These are phyloP conservation scores for Talaromyces amestolkiae DNA, from an alignment of 2,329 filamentous ascomycete species.

Conservation along the genomic window DNA sequence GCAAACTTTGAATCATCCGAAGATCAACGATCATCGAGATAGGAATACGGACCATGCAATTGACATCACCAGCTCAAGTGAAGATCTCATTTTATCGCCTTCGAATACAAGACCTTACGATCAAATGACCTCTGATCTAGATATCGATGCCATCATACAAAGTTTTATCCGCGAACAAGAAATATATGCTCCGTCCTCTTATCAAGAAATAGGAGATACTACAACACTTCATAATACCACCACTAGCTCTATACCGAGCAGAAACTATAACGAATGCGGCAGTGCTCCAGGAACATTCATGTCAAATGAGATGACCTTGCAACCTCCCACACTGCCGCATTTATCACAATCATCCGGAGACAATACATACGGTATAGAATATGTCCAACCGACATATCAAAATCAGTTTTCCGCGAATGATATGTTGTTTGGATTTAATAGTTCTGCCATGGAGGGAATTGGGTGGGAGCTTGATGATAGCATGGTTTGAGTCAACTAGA, in stretches of 20 bases:
- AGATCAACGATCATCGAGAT: neutral
- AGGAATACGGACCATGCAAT: neutral
- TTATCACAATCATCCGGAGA: neutral
- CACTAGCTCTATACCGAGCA: neutral
- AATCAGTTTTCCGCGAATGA: constrained; percentile 27
- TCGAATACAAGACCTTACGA: neutral
- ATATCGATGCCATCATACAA: constrained; percentile 45
- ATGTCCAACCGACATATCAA: constrained; percentile 1
- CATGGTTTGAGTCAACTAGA: neutral
- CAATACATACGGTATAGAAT: neutral
- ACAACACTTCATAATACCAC: neutral
- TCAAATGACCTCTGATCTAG: constrained; percentile 31
- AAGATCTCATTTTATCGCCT: neutral
- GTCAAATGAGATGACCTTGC: neutral
- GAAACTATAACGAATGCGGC: neutral
- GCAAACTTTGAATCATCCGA: neutral
- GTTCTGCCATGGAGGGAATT: constrained; percentile 23
- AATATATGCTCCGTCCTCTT: constrained; percentile 1
- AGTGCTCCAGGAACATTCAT: neutral
- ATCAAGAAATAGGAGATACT: neutral
- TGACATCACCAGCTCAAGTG: neutral
- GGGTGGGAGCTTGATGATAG: constrained; percentile 13
- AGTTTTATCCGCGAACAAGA: constrained; percentile 40
- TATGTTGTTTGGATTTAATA: constrained; percentile 36
- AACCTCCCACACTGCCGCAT: neutral